Conservation (phyloP, 805 yeast genomes). For the Zygosaccharomyces gambellarensis region DNA sequence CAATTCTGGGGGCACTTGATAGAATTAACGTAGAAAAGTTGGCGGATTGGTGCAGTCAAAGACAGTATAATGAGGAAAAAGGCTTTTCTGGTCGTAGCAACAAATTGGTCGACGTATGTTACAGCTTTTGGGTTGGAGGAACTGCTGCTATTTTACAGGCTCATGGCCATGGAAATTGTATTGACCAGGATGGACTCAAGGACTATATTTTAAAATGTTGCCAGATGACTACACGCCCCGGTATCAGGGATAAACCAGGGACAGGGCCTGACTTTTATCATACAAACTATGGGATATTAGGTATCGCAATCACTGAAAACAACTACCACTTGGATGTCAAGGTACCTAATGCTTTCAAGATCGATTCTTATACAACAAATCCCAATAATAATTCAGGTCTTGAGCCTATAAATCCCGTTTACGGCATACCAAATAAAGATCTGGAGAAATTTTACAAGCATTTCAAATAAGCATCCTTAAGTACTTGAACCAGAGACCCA, state of each 20-base stretch:
- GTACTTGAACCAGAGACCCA: not conserved
- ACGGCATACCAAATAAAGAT: slow-evolving; percentile 48
- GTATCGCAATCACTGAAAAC: slow-evolving; percentile 43
- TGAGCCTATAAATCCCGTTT: slow-evolving; percentile 48
- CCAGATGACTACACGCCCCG: slow-evolving; percentile 58
- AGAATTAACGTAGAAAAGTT: slow-evolving; percentile 46
- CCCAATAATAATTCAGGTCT: slow-evolving; percentile 10
- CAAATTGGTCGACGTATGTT: slow-evolving; percentile 93
- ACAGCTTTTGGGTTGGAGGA: slow-evolving; percentile 94
- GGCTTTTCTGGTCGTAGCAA: slow-evolving; percentile 89
- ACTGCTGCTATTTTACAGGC: slow-evolving; percentile 49
- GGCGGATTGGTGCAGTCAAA: slow-evolving; percentile 59
- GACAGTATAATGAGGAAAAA: slow-evolving; percentile 74
- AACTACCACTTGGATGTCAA: slow-evolving; percentile 5
- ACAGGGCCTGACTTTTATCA: slow-evolving; percentile 80
- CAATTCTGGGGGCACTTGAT: slow-evolving; percentile 41
- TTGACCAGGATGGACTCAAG: slow-evolving; percentile 55
- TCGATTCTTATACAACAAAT: not conserved
- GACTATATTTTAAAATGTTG: slow-evolving; percentile 72
- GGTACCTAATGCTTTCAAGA: not conserved
- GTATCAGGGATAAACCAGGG: slow-evolving; percentile 86
- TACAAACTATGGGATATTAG: slow-evolving; percentile 77
- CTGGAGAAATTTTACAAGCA: slow-evolving; percentile 35
- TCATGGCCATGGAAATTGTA: slow-evolving; percentile 27
- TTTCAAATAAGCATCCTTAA: slow-evolving; percentile 9